Evolutionary conservation across 352 stramenopile genomes (phyloP).

Genomic region (Globisporangium takayamanum): DNA sequence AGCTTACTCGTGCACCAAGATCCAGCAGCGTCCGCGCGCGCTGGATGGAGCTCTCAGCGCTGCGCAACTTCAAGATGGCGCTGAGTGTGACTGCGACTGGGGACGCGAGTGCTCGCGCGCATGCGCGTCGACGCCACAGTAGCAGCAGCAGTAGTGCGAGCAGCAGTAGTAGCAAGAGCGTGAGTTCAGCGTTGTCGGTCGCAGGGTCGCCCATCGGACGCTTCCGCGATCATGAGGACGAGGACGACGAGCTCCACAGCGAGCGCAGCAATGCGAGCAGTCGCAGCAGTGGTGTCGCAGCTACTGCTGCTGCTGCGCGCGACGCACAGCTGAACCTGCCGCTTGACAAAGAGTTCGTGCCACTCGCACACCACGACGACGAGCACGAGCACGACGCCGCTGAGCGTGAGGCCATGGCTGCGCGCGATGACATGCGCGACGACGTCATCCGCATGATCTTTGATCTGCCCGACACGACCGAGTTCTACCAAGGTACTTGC

Average conservation of each 20-base stretch:
- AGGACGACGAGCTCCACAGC: conserved; percentile 17
- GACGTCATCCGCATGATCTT: conserved; percentile 88
- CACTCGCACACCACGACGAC: conserved; percentile 23
- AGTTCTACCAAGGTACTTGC: conserved; percentile 66
- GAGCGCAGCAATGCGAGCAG: conserved; percentile 16
- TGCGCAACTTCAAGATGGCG: conserved; percentile 25
- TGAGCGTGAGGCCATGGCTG: conserved; percentile 19
- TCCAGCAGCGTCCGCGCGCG: no score
- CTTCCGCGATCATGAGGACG: conserved; percentile 12
- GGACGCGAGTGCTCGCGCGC: conserved; percentile 5
- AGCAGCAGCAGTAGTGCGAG: conserved; percentile 11
- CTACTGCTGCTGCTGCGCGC: conserved; percentile 14
- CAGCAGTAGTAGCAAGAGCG: conserved; percentile 6
- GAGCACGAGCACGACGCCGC: conserved; percentile 6
- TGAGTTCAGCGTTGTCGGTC: conserved; percentile 1
- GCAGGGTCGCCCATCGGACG: conserved; percentile 12
- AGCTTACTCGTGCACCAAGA: not conserved
- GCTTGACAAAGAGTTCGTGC: conserved; percentile 40
- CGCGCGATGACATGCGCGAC: conserved; percentile 53
- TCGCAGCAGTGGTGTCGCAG: conserved; percentile 11
- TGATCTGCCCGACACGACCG: conserved; percentile 58
- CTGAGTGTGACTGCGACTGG: conserved; percentile 14
- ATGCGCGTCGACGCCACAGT: conserved; percentile 6
- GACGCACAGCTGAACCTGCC: conserved; percentile 28
- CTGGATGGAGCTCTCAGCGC: conserved; percentile 21